Evolutionary conservation across 2,329 filamentous ascomycete species (phyloP), one percentile per base, ranked within the genome.

Genomic region (Domatiomyces catenatus): DNA sequence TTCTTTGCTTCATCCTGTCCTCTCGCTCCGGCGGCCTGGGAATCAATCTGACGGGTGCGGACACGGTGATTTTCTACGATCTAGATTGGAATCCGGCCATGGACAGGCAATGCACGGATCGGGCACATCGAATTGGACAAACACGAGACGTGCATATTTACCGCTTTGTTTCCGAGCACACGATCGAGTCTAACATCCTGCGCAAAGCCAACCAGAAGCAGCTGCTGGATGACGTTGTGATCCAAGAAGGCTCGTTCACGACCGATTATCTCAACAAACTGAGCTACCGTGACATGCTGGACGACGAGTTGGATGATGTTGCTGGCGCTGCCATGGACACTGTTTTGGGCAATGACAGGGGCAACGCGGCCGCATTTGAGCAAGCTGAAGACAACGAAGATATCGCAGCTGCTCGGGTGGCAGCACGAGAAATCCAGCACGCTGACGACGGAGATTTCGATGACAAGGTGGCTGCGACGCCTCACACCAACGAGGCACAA

Each of bases 71-170:
- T 58, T 98, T 98, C 67, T 98, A 96, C 68, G 92, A 98, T 62
- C 81, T 96, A 53, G 92, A 98, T 65, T 98, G 93, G 93, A 98
- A 98, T 61, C 92, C 92, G 0, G 92, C 93, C 48, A 98, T 98
- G 92, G 92, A 98, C 71, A 94, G 94, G 67, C 92, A 98, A 67
- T 98, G 92, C 62, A 93, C 98, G 69, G 93, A 98, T 65, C 80
- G 92, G 61, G 93, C 87, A 61, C 92, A 98, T 69, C 86, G 92
- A 58, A 98, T 98, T 58, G 92, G 92, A 1, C 92, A 98, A 67
- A 96, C 92, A 0, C 83, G 92, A 26, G 92, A 98, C 64, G 92
- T 98, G 28, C 90, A 96, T 66, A 96, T 98, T 52, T 98, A 96
- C 69, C 87, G 90, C 1, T 81, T 96, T 18, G 81, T 94, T 7